Base-by-base conservation (phyloP, 306 rosid genomes). In the Urtica urens region DNA sequence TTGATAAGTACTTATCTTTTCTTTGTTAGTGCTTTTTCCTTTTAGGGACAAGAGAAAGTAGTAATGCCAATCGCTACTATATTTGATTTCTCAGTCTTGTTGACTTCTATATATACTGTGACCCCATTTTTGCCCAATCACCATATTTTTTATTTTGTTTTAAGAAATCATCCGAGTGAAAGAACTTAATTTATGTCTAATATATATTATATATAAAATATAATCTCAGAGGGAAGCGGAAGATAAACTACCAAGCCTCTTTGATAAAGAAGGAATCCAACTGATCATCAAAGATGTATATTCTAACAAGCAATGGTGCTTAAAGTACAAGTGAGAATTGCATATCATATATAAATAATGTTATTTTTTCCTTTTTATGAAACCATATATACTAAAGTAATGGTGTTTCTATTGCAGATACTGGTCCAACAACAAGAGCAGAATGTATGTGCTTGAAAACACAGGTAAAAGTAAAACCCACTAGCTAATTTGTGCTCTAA, bases 371-470 rank as follows among this genome's bases (percentile, higher is more conserved):
- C 34, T 37, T 23, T 27, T 25, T 51, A 14, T 24, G 16, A 27
- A 38, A 7, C 3, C 29, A 30, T n/a, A 43, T 38, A 23, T 9
- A 2, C 44, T 38, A 20, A 43, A 29, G 33, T 8, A 21, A 22
- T 19, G 39, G 14, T 35, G 29, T 38, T 63, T 19, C 47, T 25
- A 40, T 3, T 46, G 27, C 60, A 86, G 90, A 67, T 82, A 62
- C 23, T 86, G 94, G 90, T 24, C 17, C 6, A 86, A 86, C 60
- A 66, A 69, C 66, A 63, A 47, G 14, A 68, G 86, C 51, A 61
- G 86, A 54, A 79, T 86, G 87, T 79, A 86, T 62, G 53, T 86
- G 15, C 72, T 86, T 0, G 84, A 86, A 29, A 58, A 68, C 47
- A 38, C 80, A 60, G 84, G 94, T 82, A 55, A 38, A 51, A 35